phyloP scores from a whole-genome alignment of 164 flowering plant genomes.

The Pachysandra terminalis region DNA sequence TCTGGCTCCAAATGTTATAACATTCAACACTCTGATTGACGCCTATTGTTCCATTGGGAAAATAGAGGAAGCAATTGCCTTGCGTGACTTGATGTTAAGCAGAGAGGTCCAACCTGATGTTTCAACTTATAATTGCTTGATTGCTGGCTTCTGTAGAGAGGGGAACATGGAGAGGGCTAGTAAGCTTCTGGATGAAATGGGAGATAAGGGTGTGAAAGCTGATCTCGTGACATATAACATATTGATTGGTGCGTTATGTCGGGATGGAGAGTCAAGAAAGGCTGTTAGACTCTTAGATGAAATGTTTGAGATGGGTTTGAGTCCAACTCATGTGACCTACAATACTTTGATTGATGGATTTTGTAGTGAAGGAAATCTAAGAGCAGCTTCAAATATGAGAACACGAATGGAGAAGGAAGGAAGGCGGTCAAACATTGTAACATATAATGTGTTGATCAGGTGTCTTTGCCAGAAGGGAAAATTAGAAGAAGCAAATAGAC shows the following conservation, averaged over 20 bases:
- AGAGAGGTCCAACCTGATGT: slow-evolving; percentile 32
- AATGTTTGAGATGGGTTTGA: slow-evolving; percentile 41
- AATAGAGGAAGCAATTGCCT: slow-evolving; percentile 40
- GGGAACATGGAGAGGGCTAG: slow-evolving; percentile 31
- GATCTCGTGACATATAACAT: slow-evolving; percentile 51
- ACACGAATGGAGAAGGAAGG: slow-evolving; percentile 61
- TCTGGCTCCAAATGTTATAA: slow-evolving; percentile 29
- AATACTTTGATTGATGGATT: slow-evolving; percentile 59
- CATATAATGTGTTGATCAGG: slow-evolving; percentile 58
- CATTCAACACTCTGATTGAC: slow-evolving; percentile 54
- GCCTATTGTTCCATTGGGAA: slow-evolving; percentile 46
- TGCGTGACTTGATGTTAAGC: slow-evolving; percentile 33
- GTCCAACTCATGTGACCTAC: slow-evolving; percentile 55
- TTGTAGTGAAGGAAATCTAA: slow-evolving; percentile 45
- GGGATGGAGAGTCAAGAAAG: slow-evolving; percentile 34
- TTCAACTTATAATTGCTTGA: slow-evolving; percentile 56
- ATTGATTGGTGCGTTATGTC: slow-evolving; percentile 37
- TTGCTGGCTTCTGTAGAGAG: slow-evolving; percentile 39
- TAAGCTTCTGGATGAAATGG: slow-evolving; percentile 37
- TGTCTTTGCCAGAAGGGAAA: slow-evolving; percentile 50
- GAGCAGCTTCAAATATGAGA: slow-evolving; percentile 51
- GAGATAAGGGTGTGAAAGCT: slow-evolving; percentile 29
- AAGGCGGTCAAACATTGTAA: slow-evolving; percentile 43
- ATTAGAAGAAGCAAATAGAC: slow-evolving; percentile 55
- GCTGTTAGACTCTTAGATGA: slow-evolving; percentile 44